Conservation (phyloP, 352 stramenopile genomes). For the Globisporangium camurandrum region DNA sequence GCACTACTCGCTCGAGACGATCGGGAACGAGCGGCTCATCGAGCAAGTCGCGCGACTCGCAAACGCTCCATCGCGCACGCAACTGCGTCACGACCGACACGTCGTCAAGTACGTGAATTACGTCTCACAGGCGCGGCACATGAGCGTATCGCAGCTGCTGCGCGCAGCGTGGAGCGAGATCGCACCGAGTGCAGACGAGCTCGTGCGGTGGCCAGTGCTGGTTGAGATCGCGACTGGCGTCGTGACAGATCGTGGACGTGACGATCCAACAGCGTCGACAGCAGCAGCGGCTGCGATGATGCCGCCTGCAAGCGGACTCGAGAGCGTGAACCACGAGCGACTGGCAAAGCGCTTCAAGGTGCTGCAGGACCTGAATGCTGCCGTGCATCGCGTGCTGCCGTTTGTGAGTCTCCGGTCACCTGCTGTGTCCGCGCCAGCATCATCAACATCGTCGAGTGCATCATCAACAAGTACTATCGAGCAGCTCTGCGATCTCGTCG, state of each 20-base stretch:
- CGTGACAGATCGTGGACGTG: not conserved
- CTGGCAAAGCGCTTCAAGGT: conserved; percentile 59
- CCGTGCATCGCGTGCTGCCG: conserved; percentile 50
- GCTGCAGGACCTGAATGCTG: conserved; percentile 68
- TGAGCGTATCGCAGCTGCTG: conserved; percentile 43
- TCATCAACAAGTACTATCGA: not conserved
- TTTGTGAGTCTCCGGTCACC: conserved; percentile 31
- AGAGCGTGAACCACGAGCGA: conserved; percentile 20
- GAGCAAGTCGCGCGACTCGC: conserved; percentile 20
- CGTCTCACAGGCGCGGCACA: conserved; percentile 30
- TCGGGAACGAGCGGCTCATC: conserved; percentile 44
- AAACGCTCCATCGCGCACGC: conserved; percentile 11
- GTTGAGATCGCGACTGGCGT: conserved; percentile 46
- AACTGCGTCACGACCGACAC: conserved; percentile 47
- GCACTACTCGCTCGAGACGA: conserved; percentile 44
- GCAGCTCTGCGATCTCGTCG: conserved; percentile 25
- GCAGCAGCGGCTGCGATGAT: not conserved
- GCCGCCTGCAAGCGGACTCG: not conserved
- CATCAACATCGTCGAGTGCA: not conserved
- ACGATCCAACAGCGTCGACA: not conserved
- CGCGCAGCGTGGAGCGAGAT: conserved; percentile 53
- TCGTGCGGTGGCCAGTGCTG: conserved; percentile 63
- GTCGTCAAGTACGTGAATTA: conserved; percentile 77
- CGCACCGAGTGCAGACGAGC: conserved; percentile 41
- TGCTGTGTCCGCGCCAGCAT: not conserved